Evolutionary conservation across 2,329 filamentous ascomycete species (phyloP).

Genomic region (Dothistroma pini): DNA sequence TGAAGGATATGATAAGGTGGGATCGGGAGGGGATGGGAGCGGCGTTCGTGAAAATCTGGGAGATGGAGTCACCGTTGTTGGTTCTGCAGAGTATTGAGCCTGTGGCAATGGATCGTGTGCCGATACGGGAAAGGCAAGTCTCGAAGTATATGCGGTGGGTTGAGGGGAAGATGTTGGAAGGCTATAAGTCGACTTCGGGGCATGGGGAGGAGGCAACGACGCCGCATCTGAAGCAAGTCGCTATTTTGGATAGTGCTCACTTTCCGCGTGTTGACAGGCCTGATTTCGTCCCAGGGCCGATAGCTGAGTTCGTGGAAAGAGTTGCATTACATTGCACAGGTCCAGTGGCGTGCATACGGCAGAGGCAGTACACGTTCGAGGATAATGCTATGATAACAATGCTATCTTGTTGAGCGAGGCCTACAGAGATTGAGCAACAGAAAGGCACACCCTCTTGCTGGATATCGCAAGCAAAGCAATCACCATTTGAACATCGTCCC

Average conservation of each 20-base stretch:
- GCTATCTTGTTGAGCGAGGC: not conserved
- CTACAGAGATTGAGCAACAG: not conserved
- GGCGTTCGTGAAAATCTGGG: slow-evolving; percentile 4
- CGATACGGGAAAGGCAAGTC: slow-evolving; percentile 5
- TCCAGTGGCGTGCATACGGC: too few relatives aligned
- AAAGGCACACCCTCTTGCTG: not conserved
- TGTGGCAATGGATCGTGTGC: slow-evolving; percentile 5
- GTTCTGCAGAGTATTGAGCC: slow-evolving; percentile 13
- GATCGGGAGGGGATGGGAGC: slow-evolving; percentile 1
- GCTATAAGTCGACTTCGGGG: not conserved
- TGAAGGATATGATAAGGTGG: slow-evolving; percentile 10
- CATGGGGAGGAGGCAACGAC: not conserved
- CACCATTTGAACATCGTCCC: not conserved
- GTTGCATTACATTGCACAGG: not conserved
- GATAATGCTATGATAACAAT: not conserved
- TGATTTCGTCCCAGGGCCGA: slow-evolving; percentile 3
- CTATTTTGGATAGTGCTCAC: slow-evolving; percentile 9
- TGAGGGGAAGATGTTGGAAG: slow-evolving; percentile 7
- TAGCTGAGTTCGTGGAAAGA: slow-evolving; percentile 6
- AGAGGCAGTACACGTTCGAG: not conserved
- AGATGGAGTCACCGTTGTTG: slow-evolving; percentile 4
- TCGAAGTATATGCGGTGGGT: slow-evolving; percentile 12
- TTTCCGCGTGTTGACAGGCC: slow-evolving; percentile 18
- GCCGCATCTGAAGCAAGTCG: not conserved
- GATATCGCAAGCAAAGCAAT: slow-evolving; percentile 1